Evolutionary conservation across 2,329 filamentous ascomycete species (phyloP), one percentile per base, ranked within the genome.

Genomic region (Aspergillus fructus): DNA sequence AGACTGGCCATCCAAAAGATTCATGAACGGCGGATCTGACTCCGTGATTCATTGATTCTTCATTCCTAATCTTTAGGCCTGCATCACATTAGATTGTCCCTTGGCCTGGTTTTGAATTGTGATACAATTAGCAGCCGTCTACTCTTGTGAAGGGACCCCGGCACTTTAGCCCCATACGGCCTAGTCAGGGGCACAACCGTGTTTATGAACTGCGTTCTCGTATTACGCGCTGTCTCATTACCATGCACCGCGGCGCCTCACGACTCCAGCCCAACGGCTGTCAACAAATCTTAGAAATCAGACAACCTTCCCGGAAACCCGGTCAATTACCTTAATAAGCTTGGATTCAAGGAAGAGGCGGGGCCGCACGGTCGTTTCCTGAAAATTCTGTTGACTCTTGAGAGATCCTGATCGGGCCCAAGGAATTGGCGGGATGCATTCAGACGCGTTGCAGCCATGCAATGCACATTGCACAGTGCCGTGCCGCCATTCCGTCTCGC

Each of bases 121-220:
- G 27, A 30, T 30, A 30, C 27, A 30, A 30, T 30, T 30, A 30
- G 27, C 8, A 30, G 27, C 9, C 9, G 9, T 30, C 27, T 30
- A 9, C 27, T 30, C 27, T 30, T 11, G 9, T 8, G 27, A 30
- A 30, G 27, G 27, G 27, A 11, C 27, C 9, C 34, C 15, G 34
- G 15, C 33, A 37, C 48, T 21, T 42, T 40, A 30, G 5, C 53
- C 46, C 15, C 6, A 43, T 49, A 7, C 6, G 47, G 53, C 19
- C 46, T 62, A 62, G 61, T 61, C 56, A 62, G 61, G 61, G 61
- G 61, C 53, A 62, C 50, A 39, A 58, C 43, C 34, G 42, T 6
- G 13, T 37, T 27, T 33, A 39, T 39, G n/a, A 24, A 8, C 40
- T 23, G 9, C 21, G 23, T 34, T 7, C n/a, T 55, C 19, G 24